These are phyloP conservation scores for Artemisia annua DNA, from an alignment of 129 eudicot species.

Conservation along the genomic window DNA sequence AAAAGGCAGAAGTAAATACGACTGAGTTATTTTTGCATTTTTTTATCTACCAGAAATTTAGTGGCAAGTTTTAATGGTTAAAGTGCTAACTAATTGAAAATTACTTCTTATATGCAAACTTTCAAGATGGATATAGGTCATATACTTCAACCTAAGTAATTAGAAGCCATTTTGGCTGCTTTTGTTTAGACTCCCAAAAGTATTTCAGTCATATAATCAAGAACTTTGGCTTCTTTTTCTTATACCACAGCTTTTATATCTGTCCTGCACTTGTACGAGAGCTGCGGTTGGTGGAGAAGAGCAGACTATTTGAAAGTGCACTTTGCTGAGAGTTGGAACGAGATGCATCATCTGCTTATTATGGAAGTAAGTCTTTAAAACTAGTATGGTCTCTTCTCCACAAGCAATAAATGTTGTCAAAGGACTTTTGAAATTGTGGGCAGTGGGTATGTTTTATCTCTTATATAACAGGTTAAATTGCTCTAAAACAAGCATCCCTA, in stretches of 20 bases:
- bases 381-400: slow-evolving; percentile 1
- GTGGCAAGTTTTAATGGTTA: neutral
- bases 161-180: slow-evolving; percentile 13
- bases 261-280: slow-evolving; percentile 91
- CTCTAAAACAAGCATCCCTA: neutral
- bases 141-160: neutral
- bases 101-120: neutral
- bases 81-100: neutral
- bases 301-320: slow-evolving; percentile 96
- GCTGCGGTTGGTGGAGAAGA: slow-evolving; percentile 99
- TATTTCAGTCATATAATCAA: slow-evolving; percentile 8
- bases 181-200: neutral
- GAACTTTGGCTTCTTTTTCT: neutral
- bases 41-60: neutral
- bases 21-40: neutral
- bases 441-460: neutral
- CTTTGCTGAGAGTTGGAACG: slow-evolving; percentile 99
- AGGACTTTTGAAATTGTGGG: neutral
- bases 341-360: slow-evolving; percentile 98
- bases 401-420: neutral
- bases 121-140: neutral
- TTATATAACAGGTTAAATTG: neutral
- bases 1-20: no score
- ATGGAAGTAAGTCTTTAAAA: slow-evolving; percentile 67
- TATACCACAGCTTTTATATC: slow-evolving; percentile 83